phyloP scores from a whole-genome alignment of 495 filamentous ascomycete species.

The Hypoxylon fragiforme region DNA sequence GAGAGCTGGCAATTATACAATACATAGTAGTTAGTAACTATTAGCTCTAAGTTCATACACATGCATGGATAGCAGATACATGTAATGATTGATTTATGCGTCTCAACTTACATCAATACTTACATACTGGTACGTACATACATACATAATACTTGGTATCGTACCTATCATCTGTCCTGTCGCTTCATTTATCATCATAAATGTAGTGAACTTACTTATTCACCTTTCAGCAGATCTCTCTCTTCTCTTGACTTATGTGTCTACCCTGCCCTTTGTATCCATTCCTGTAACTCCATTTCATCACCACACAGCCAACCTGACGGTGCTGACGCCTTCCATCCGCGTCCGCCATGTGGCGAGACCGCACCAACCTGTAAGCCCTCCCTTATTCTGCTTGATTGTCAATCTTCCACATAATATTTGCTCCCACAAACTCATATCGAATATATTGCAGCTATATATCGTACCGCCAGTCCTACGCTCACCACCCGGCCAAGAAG shows the following conservation, averaged over 20 bases:
- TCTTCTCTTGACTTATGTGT: too few relatives aligned
- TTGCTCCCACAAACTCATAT: neutral
- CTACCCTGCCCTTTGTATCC: too few relatives aligned
- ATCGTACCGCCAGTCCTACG: constrained; percentile 97
- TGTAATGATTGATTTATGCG: too few relatives aligned
- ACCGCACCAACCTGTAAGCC: constrained; percentile 93
- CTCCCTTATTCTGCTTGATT: neutral
- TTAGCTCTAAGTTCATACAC: too few relatives aligned
- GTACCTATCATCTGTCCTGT: neutral
- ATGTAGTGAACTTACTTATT: neutral
- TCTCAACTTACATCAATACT: too few relatives aligned
- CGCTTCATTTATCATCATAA: neutral
- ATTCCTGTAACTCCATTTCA: too few relatives aligned
- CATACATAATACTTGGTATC: neutral
- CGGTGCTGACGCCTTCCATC: constrained; percentile 44
- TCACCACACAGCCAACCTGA: constrained; percentile 33
- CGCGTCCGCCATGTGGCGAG: constrained; percentile 85
- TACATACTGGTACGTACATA: neutral
- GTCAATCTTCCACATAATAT: neutral
- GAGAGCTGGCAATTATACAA: constrained; percentile 11
- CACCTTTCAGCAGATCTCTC: neutral
- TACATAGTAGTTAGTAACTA: too few relatives aligned
- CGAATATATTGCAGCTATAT: constrained; percentile 69
- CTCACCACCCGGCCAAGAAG: constrained; percentile 90
- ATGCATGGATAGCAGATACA: too few relatives aligned